A percentile compares a stretch with the other conserved stretches of the same genome.
Evolutionary conservation across 441 rosid species (phyloP).

Genomic region (Corymbia calophylla): DNA sequence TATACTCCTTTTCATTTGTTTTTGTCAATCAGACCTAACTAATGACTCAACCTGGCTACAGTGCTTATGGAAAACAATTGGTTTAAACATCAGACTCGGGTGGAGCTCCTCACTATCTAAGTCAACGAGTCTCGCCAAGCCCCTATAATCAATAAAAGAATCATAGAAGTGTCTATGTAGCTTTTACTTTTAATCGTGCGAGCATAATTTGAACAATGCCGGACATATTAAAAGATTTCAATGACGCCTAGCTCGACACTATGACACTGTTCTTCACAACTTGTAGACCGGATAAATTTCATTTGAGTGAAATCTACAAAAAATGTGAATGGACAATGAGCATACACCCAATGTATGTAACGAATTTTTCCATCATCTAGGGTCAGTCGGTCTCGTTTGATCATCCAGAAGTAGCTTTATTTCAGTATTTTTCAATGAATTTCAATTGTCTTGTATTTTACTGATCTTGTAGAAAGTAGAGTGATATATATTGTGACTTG

Average conservation of each 20-base stretch:
- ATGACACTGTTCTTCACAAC: neutral
- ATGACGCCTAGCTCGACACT: neutral
- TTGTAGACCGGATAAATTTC: neutral
- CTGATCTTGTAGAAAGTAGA: neutral
- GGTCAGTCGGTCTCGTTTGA: neutral
- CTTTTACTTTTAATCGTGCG: neutral
- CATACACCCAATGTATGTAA: neutral
- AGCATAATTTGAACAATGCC: neutral
- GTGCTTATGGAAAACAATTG: neutral
- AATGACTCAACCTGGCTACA: neutral
- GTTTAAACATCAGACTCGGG: too few species aligned
- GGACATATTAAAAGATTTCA: neutral
- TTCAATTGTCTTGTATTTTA: neutral
- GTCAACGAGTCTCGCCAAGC: neutral
- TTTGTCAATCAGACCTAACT: neutral
- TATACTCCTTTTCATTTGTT: neutral
- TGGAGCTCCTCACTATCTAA: neutral
- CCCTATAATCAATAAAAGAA: neutral
- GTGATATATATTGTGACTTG: neutral
- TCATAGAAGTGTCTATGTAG: neutral
- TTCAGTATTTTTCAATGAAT: neutral
- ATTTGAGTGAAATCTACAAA: neutral
- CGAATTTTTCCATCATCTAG: neutral
- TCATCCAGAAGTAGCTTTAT: neutral
- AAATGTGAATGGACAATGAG: neutral